Evolutionary conservation across 2,329 filamentous ascomycete species (phyloP), one percentile per base, ranked within the genome.

Genomic region (Ophiobolus disseminans): DNA sequence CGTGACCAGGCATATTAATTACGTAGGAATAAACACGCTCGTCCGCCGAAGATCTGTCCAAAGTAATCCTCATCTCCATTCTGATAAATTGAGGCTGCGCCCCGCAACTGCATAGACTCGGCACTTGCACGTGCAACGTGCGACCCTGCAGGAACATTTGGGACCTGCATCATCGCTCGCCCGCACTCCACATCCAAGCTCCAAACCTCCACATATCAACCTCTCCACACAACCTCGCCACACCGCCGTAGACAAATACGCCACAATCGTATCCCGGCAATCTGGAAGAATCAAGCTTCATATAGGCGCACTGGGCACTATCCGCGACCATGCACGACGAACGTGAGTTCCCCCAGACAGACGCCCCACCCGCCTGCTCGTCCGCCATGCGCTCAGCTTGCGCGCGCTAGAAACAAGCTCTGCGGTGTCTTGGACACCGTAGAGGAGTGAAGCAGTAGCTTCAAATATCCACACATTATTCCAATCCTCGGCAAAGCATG

Each of bases 241-340:
- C 38, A 32, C 8, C 30, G 25, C 25, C 25, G 9, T 9, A 28
- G 25, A 3, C 11, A 38, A 37, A 22, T n/a, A 22, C 38, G 26
- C 35, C 38, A 37, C 31, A 14, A 11, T 28, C 30, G 11, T 35
- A 45, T 30, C 38, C 49, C 45, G 47, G 40, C 51, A 47, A 40
- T 34, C 35, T 48, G 44, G 42, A 46, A 35, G 28, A 42, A 40
- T 30, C 48, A 20, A 52, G 43, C 28, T 5, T 16, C 9, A n/a
- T n/a, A n/a, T n/a, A n/a, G n/a, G n/a, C n/a, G n/a, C n/a, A n/a
- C n/a, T n/a, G n/a, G n/a, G n/a, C 4, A 22, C 26, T 26, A 41
- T 19, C n/a, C 19, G 30, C 34, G n/a, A 45, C 9, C 34, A 73
- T 72, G 69, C 66, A 70, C 50, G 69, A 73, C 60, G 69, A 72